Evolutionary conservation across 2,329 filamentous ascomycete species (phyloP), one percentile per base, ranked within the genome.

Genomic region (Arthrocladium fulminans): DNA sequence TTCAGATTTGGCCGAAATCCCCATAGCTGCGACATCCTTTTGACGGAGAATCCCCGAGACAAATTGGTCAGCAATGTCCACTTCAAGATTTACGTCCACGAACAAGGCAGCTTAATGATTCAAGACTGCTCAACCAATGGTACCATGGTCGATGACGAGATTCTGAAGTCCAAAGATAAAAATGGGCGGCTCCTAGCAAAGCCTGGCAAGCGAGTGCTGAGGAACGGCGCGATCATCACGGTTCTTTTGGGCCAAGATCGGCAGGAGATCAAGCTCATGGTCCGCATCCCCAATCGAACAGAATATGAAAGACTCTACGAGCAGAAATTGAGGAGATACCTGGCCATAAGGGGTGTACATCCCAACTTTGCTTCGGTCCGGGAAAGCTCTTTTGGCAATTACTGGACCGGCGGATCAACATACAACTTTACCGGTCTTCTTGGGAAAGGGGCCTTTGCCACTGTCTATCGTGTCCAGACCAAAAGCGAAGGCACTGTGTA

Each of bases 111-210:
- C 49, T 75, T 96, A 55, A 95, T 98, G 88, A 72, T 97, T 10
- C 83, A 95, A 64, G 92, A 98, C 62, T 78, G 82, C 62, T 97
- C 92, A 0, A 96, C 88, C n/a, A 98, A 97, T 60, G 92, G 92
- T 23, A 97, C 92, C 3, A 73, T 87, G 51, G 87, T 97, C 49
- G 89, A 97, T 65, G 75, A 79, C 20, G 71, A 73, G 15, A 70
- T 87, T 29, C 73, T 98, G 13, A 63, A 57, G 53, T 65, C 58
- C 50, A 68, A 63, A 49, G 67, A 64, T 32, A 53, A 47, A 24
- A 42, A 45, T 34, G 51, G 50, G 22, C 42, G 52, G 22, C 42
- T 41, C 4, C 24, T 41, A 9, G 52, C 45, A 35, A 56, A 52
- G 38, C 61, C 63, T 29, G 71, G 62, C 17, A 75, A 71, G 19